Percentiles rank a stretch among this genome's conserved stretches.
These are phyloP conservation scores for Aureobasidium vineae DNA, from an alignment of 2,329 filamentous ascomycete species.

Conservation along the genomic window DNA sequence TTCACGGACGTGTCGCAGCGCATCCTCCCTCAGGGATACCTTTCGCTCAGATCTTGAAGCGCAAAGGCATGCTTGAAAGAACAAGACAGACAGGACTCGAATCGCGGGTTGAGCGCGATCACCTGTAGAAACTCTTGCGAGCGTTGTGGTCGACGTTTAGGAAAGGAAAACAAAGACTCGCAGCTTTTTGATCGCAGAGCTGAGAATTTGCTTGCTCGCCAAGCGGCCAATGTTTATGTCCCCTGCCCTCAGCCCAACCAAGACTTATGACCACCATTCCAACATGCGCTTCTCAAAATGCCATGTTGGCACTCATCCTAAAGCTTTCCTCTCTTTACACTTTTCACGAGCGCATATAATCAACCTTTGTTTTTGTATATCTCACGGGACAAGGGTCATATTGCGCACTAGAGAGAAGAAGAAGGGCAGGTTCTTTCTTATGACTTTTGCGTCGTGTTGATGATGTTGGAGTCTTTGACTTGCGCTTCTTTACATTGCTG, in stretches of 20 bases:
- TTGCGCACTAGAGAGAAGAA: slow-evolving; percentile 12
- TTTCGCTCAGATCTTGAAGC: not conserved
- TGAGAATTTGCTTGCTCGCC: not conserved
- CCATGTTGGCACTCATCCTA: not conserved
- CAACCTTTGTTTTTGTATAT: not conserved
- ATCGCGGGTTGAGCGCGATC: not conserved
- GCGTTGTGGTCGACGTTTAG: not conserved
- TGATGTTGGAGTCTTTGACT: not conserved
- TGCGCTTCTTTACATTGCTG: slow-evolving; percentile 15
- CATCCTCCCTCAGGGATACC: no score
- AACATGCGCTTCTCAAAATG: not conserved
- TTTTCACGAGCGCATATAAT: slow-evolving; percentile 7
- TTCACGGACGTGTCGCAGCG: not conserved
- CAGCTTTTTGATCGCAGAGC: not conserved
- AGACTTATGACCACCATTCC: not conserved
- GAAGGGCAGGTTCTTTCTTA: not conserved
- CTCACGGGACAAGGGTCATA: slow-evolving; percentile 17
- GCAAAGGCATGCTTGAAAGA: not conserved
- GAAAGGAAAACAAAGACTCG: not conserved
- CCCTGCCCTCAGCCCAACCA: not conserved
- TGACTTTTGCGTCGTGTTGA: not conserved
- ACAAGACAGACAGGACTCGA: no score
- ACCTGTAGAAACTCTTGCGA: not conserved
- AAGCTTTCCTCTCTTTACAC: not conserved
- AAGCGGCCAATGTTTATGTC: not conserved